Base-by-base conservation (phyloP, 495 filamentous ascomycete species). In the Penicillium psychrofluorescens region DNA sequence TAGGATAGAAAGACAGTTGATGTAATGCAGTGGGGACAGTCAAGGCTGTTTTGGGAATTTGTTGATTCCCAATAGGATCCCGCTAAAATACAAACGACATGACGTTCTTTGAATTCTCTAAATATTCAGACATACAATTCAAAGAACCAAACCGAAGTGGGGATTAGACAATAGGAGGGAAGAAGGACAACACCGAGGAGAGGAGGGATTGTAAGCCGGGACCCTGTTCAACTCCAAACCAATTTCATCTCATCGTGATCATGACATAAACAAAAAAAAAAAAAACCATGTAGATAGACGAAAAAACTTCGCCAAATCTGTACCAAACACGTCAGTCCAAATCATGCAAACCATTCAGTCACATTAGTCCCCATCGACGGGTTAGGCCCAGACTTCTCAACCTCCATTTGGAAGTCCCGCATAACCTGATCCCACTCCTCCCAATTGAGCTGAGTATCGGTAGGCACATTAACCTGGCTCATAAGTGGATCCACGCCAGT, bases 381-480 rank as follows among this genome's bases (percentile, higher is more conserved):
- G 4, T 11, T 40, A 4, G 46, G 13, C 27, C 56, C 51, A 1
- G 56, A 55, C 14, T 66, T 61, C 12, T 65, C 61, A 35, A 72
- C 38, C 31, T 72, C 67, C 50, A 62, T 60, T 36, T 76, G 64
- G 44, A 72, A 76, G 29, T 76, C 71, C 5, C 67, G 67, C 65
- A 75, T 69, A 28, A 75, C 72, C 22, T 69, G 61, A 37, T 74
- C 71, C 67, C 72, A 74, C 22, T 72, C 66, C 27, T 69, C 65
- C 68, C 71, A 69, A 36, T 55, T 61, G 16, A 67, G 48, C 11
- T 43, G 29, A 9, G 43, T 36, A 35, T 34, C 16, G 1, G 45
- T 45, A 1, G 52, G 35, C 6, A 49, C 30, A 11, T 41, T 29
- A 10, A 42, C 27, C 16, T 52, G 50, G 6, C 38, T 53, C 33